Conservation (phyloP, 2,329 filamentous ascomycete species). For the Elsinoe batatas region DNA sequence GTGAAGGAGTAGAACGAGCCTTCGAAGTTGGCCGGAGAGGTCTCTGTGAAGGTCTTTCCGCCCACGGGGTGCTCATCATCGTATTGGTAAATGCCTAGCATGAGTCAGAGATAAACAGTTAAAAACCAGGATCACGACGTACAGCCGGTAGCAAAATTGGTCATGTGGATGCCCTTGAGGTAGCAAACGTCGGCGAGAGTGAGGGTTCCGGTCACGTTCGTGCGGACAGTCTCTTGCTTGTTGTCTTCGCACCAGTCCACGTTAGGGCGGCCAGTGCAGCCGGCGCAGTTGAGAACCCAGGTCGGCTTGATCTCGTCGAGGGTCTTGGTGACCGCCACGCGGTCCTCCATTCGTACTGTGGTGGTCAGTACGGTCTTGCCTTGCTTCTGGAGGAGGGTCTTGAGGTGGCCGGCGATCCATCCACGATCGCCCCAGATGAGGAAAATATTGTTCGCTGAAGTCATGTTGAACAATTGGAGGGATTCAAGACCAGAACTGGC, state of each 20-base stretch:
- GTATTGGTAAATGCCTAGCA: conserved; percentile 46
- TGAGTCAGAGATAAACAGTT: neutral
- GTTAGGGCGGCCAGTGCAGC: conserved; percentile 56
- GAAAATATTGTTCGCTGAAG: conserved; percentile 33
- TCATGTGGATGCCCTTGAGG: conserved; percentile 50
- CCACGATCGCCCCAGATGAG: conserved; percentile 57
- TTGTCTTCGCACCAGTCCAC: conserved; percentile 65
- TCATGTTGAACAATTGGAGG: neutral
- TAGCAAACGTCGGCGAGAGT: conserved; percentile 55
- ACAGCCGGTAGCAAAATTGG: conserved; percentile 58
- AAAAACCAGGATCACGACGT: conserved; percentile 20
- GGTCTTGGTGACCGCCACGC: conserved; percentile 46
- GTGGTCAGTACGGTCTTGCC: conserved; percentile 53
- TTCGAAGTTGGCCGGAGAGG: conserved; percentile 53
- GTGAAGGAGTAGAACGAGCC: conserved; percentile 61
- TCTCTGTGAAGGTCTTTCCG: conserved; percentile 51
- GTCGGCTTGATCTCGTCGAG: conserved; percentile 52
- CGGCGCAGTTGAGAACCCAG: conserved; percentile 57
- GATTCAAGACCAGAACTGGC: too few species aligned
- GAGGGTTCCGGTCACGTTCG: conserved; percentile 56
- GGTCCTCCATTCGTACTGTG: conserved; percentile 55
- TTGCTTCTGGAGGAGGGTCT: conserved; percentile 47
- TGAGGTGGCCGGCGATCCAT: conserved; percentile 54
- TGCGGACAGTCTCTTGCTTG: conserved; percentile 56
- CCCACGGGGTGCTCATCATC: conserved; percentile 51